Evolutionary conservation across 352 stramenopile genomes (phyloP).

Genomic region (Phytophthora lateralis): DNA sequence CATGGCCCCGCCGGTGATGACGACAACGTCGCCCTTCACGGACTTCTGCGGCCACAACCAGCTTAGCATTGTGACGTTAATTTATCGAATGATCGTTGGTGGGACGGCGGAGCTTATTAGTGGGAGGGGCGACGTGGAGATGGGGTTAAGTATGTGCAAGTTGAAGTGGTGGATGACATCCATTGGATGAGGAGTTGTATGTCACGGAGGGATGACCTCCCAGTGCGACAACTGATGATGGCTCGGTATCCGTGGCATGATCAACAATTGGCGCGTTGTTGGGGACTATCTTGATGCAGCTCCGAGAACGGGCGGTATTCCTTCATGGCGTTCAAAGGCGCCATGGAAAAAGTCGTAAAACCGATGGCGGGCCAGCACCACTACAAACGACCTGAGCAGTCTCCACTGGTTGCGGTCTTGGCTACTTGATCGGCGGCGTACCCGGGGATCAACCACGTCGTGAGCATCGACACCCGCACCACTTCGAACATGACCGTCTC

Average conservation of each 20-base stretch:
- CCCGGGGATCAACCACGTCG: too few relatives aligned
- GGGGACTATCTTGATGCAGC: constrained; percentile 3
- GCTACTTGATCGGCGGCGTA: too few relatives aligned
- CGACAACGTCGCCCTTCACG: constrained; percentile 54
- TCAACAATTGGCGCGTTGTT: not conserved
- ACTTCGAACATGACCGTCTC: too few relatives aligned
- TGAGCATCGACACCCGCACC: too few relatives aligned
- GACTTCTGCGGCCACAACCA: constrained; percentile 54
- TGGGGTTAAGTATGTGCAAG: not conserved
- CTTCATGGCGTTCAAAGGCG: too few relatives aligned
- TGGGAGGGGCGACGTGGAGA: not conserved
- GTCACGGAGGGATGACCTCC: constrained; percentile 3
- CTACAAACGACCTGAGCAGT: too few relatives aligned
- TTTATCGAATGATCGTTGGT: not conserved
- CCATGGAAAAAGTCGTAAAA: too few relatives aligned
- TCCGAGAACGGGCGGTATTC: not conserved
- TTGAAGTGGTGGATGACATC: constrained; percentile 1
- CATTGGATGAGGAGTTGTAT: not conserved
- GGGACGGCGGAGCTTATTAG: not conserved
- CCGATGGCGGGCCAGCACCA: constrained; percentile 25
- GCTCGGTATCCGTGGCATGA: not conserved
- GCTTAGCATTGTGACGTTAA: constrained; percentile 28
- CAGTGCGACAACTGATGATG: not conserved
- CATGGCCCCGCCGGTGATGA: constrained; percentile 64
- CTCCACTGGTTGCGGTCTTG: too few relatives aligned